Base-by-base conservation (phyloP, 768 basidiomycete species). In the Russula earlei region DNA sequence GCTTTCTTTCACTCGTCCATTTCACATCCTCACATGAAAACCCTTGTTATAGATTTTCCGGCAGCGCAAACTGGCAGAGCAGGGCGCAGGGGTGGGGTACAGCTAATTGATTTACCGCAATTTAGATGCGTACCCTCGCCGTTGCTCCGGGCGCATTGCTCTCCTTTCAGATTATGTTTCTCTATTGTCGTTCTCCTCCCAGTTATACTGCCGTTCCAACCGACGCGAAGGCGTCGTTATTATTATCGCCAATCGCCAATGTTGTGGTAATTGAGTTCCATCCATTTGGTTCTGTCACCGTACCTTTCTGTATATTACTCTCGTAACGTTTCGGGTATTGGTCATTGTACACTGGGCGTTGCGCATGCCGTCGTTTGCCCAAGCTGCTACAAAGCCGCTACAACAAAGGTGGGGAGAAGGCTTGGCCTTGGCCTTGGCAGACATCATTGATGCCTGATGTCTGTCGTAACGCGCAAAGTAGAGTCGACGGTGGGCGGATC, bases 31-130 rank as follows among this genome's bases (percentile, higher is more conserved):
- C 38, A 57, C 27, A 17, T 14, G 31, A 27, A 27, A n/a, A n/a
- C n/a, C 22, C 17, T 7, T 47, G 49, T 45, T 24, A n/a, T 34
- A 55, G 57, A 76, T 79, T 58, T 91, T 89, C 80, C 76, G 87
- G 62, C 76, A 81, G 71, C 79, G 82, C 63, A 85, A 81, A 68
- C 77, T 86, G 64, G 83, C 82, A 24, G 86, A 90, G 69, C 70
- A 77, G 45, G 81, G 74, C 45, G 74, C 74, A 31, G 62, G 65
- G 43, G 77, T 81, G 72, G 83, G 81, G 37, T 87, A 85, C 63
- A 80, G 81, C 54, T 80, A 78, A 49, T 75, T 75, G 72, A 67
- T 71, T 56, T 24, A 17, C 25, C 19, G 25, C n/a, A 10, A 20
- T 27, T 24, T 24, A n/a, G 33, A 45, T 50, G 10, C 11, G 33